Conservation (phyloP, 495 filamentous ascomycete genomes). For the Thermochaetoides thermophila region DNA sequence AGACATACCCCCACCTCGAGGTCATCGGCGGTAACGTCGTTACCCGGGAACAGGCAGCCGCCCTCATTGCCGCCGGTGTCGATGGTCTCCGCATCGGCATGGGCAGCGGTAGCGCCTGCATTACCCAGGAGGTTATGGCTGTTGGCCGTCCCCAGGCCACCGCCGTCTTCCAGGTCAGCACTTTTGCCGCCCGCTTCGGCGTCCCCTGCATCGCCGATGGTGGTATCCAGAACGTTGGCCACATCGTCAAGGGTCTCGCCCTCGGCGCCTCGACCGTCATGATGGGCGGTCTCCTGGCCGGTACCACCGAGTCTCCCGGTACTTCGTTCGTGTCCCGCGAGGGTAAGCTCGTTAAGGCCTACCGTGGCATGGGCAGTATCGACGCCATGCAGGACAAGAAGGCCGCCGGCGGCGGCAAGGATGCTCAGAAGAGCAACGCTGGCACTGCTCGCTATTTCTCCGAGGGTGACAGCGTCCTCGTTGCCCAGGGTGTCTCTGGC, state of each 20-base stretch:
- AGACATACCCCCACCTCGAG: constrained; percentile 68
- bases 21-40: constrained; percentile 98
- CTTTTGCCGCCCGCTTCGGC: constrained; percentile 83
- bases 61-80: constrained; percentile 82
- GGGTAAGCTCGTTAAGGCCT: constrained; percentile 96
- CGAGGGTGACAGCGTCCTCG: constrained; percentile 82
- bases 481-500: constrained; percentile 89
- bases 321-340: constrained; percentile 92
- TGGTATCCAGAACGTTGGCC: constrained; percentile 94
- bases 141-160: constrained; percentile 91
- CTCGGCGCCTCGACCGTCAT: constrained; percentile 92
- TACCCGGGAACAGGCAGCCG: constrained; percentile 83
- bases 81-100: constrained; percentile 98
- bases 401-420: constrained; percentile 48
- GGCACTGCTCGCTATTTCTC: constrained; percentile 98
- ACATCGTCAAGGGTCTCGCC: constrained; percentile 95
- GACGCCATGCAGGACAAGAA: constrained; percentile 99
- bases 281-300: constrained; percentile 97
- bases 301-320: constrained; percentile 93
- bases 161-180: constrained; percentile 73
- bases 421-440: constrained; percentile 79
- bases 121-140: constrained; percentile 99
- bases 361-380: constrained; percentile 96
- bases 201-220: constrained; percentile 97
- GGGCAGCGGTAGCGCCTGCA: constrained; percentile 95